Evolutionary conservation across 306 rosid genomes (phyloP).

Genomic region (Gleditsia sinensis): DNA sequence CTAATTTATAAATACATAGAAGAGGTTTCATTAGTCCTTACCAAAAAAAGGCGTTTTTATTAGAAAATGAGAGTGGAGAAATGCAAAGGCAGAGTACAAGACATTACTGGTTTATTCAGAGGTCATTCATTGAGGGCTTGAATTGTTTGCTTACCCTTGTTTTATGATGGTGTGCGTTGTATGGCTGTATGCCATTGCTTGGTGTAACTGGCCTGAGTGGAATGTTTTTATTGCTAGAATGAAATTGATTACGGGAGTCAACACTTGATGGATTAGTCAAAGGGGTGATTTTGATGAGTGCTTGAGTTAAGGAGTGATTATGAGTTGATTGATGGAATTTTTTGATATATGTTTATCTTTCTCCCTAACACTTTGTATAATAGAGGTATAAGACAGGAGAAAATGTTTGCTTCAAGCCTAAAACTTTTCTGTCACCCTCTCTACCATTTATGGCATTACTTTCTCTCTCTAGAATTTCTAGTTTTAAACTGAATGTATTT

Average conservation of each 20-base stretch:
- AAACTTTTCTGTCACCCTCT: too few species aligned
- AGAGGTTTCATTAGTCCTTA: too few species aligned
- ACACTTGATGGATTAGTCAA: not conserved
- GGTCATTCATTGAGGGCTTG: not conserved
- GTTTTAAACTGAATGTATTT: too few species aligned
- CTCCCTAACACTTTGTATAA: not conserved
- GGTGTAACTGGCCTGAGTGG: not conserved
- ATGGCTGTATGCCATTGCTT: not conserved
- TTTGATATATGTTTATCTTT: too few species aligned
- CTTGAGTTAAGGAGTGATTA: not conserved
- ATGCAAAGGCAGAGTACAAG: not conserved
- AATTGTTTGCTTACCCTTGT: not conserved
- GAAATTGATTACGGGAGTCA: not conserved
- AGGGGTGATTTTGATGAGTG: not conserved
- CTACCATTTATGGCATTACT: too few species aligned
- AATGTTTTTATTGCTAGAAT: too few species aligned
- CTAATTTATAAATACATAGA: not conserved
- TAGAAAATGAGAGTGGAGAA: not conserved
- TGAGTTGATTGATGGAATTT: not conserved
- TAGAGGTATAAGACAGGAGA: too few species aligned
- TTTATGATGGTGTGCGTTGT: not conserved
- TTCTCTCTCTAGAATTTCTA: too few species aligned
- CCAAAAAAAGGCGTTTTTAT: not conserved
- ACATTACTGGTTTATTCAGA: not conserved
- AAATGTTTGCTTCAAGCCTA: too few species aligned